Percentiles rank a stretch among this genome's conserved stretches.
Conservation (phyloP, 192 early-diverging fungal genomes). For the Backusella psychrophila region DNA sequence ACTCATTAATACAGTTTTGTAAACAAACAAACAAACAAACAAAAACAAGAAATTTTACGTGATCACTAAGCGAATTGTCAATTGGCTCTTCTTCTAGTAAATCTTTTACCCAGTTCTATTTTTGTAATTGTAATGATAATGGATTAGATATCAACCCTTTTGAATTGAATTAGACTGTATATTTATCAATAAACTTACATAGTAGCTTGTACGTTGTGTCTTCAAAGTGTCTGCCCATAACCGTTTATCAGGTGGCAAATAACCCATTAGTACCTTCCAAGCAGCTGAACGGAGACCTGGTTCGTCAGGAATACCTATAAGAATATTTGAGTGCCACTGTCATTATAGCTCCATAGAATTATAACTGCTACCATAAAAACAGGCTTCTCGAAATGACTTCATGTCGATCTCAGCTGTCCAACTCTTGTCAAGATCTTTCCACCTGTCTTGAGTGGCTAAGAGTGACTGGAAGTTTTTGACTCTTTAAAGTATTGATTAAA, state of each 20-base stretch:
- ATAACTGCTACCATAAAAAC: constrained; percentile 49
- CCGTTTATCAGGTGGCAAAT: constrained; percentile 64
- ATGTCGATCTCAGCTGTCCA: constrained; percentile 44
- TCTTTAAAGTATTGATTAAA: constrained; percentile 9
- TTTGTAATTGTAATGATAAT: not conserved
- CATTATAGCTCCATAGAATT: not conserved
- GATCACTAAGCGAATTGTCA: constrained; percentile 41
- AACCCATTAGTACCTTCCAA: constrained; percentile 73
- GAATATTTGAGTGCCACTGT: not conserved
- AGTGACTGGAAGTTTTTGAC: constrained; percentile 26
- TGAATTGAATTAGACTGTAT: not conserved
- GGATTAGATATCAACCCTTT: not conserved
- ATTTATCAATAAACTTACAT: constrained; percentile 40
- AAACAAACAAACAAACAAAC: not conserved
- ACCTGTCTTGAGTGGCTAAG: not conserved
- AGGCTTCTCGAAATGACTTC: constrained; percentile 51
- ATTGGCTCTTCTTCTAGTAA: constrained; percentile 54
- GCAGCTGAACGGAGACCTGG: constrained; percentile 53
- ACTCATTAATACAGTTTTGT: not conserved
- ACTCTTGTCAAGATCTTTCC: constrained; percentile 4
- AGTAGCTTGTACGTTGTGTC: constrained; percentile 55
- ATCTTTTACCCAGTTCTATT: constrained; percentile 58
- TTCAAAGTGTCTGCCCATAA: constrained; percentile 49
- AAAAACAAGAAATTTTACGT: constrained; percentile 24
- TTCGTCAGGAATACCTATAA: constrained; percentile 75